These are phyloP conservation scores for Nepenthes alata DNA, from an alignment of 179 eudicot genomes.

Conservation along the genomic window DNA sequence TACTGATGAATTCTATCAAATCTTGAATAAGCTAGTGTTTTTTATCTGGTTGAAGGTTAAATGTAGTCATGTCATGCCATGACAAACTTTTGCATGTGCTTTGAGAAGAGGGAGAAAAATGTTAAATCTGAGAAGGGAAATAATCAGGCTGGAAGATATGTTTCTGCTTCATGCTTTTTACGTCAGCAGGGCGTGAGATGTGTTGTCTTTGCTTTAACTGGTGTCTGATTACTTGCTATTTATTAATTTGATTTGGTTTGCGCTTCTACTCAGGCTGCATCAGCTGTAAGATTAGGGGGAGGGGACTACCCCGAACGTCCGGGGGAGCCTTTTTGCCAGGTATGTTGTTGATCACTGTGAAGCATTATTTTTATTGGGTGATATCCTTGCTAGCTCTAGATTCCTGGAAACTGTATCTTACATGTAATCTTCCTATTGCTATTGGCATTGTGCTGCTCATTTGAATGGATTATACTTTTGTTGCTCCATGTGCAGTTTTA, in stretches of 20 bases:
- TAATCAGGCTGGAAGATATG: too few species aligned
- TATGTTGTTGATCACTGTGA: slow-evolving; percentile 12
- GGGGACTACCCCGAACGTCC: slow-evolving; percentile 66
- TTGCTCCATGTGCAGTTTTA: slow-evolving; percentile 50
- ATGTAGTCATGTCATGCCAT: too few species aligned
- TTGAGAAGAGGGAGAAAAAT: too few species aligned
- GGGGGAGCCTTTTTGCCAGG: slow-evolving; percentile 83
- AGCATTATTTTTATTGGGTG: not conserved
- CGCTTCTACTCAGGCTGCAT: slow-evolving; percentile 20
- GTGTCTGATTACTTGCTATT: not conserved
- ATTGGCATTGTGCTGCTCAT: not conserved
- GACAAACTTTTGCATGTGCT: too few species aligned
- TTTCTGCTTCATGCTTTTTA: too few species aligned
- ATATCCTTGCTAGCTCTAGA: not conserved
- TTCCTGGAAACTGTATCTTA: too few species aligned
- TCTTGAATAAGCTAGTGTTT: too few species aligned
- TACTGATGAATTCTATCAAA: too few species aligned
- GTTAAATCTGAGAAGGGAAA: too few species aligned
- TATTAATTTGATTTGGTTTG: not conserved
- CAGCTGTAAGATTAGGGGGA: slow-evolving; percentile 32
- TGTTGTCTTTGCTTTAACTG: not conserved
- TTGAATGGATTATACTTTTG: slow-evolving; percentile 7
- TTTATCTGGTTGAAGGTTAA: too few species aligned
- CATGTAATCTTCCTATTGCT: not conserved
- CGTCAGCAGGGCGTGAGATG: not conserved